Conservation (phyloP, 371 early-diverging fungal species). For the Lichtheimia hyalospora region DNA sequence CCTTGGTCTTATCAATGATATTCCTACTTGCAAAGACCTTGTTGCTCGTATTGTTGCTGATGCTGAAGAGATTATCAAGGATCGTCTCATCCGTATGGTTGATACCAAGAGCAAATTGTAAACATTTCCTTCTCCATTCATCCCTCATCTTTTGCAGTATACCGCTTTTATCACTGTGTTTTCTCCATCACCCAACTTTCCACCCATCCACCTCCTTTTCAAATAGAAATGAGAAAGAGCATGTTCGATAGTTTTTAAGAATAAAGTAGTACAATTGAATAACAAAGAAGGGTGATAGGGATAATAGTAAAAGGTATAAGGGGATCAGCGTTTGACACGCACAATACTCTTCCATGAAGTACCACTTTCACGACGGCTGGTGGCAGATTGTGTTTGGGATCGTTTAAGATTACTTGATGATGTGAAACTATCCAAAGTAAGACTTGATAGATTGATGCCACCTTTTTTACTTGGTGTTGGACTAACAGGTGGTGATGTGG, state of each 20-base stretch:
- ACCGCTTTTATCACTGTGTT: too few relatives aligned
- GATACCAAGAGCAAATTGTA: constrained; percentile 9
- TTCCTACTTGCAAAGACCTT: constrained; percentile 73
- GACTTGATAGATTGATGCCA: constrained; percentile 27
- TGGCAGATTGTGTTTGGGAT: neutral
- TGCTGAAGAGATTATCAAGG: constrained; percentile 54
- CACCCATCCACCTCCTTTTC: too few relatives aligned
- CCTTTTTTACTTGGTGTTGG: neutral
- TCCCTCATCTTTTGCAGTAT: too few relatives aligned
- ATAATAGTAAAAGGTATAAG: neutral
- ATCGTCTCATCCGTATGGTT: constrained; percentile 23
- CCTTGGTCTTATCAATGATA: constrained; percentile 72
- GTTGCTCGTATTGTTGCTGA: constrained; percentile 59
- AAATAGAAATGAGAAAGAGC: too few relatives aligned
- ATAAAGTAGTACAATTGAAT: neutral
- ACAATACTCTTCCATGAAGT: constrained; percentile 11
- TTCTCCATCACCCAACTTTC: too few relatives aligned
- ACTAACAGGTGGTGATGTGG: neutral
- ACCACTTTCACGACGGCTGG: constrained; percentile 2
- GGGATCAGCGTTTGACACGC: neutral
- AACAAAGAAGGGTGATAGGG: neutral
- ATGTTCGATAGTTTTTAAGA: neutral
- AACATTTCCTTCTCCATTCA: neutral
- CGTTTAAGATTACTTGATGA: neutral
- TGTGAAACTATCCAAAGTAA: neutral